Evolutionary conservation across 108 stramenopile species (phyloP).

Genomic region (Epithemia pelagica): DNA sequence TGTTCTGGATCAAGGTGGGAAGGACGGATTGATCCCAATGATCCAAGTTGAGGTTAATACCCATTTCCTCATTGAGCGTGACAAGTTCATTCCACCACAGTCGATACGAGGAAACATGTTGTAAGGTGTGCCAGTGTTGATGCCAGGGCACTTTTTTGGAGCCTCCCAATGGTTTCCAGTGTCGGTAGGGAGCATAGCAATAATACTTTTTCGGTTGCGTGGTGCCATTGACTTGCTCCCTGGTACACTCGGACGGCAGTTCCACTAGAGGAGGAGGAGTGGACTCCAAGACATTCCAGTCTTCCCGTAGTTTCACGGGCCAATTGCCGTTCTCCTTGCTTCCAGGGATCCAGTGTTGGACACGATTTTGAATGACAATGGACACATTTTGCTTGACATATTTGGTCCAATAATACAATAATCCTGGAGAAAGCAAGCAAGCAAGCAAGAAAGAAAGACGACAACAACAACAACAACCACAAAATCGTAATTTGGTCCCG

Average conservation of each 20-base stretch:
- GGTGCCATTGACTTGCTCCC: too few species aligned
- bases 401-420: conserved; percentile 31
- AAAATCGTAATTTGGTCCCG: too few species aligned
- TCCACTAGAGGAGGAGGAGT: neutral
- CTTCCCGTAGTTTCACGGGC: neutral
- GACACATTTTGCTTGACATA: conserved; percentile 15
- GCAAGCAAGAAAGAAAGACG: too few species aligned
- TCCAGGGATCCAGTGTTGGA: conserved; percentile 12
- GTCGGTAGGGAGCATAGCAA: conserved; percentile 22
- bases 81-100: conserved; percentile 8
- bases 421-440: too few species aligned
- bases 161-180: conserved; percentile 34
- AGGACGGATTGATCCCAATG: conserved; percentile 9
- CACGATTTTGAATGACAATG: conserved; percentile 8
- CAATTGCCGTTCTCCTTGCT: conserved; percentile 5
- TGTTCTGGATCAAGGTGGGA: neutral
- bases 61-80: conserved; percentile 3
- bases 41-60: neutral
- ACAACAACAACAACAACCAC: too few species aligned
- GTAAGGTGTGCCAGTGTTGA: neutral
- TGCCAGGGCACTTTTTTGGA: conserved; percentile 39
- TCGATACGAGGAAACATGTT: neutral
- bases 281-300: neutral
- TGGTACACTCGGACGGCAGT: neutral
- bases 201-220: neutral